Evolutionary conservation across 2,329 filamentous ascomycete genomes (phyloP), one percentile per base, ranked within the genome.

Genomic region (Fusarium verrucosum): DNA sequence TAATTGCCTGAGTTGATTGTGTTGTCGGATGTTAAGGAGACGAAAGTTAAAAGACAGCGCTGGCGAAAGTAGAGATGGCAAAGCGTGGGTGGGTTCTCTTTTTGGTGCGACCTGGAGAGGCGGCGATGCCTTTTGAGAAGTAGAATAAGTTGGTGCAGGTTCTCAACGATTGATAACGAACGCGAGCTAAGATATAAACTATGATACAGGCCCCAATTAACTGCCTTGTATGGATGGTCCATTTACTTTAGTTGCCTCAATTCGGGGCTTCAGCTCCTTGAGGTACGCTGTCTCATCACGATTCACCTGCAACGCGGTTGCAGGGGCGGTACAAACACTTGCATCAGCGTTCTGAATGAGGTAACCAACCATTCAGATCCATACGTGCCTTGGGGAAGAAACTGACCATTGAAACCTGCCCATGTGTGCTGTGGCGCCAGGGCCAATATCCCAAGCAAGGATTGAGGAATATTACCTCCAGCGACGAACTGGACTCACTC

Each of bases 141-240:
- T 46, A 52, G 58, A 64, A 44, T 47, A 56, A 64, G 56, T 58
- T 45, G 63, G 67, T 56, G 63, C 59, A 66, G 58, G 40, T 41
- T 49, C 49, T 61, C 56, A 40, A 37, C 54, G 63, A 66, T 52
- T 68, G 66, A 70, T 69, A 69, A 70, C 26, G 33, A 69, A 70
- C 26, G 33, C 35, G 38, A 62, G 54, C 50, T 52, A 58, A n/a
- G 40, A 60, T 41, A 30, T 43, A 32, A 47, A 56, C 55, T 55
- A 52, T 65, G 65, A 58, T 57, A 45, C 50, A 50, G 55, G 46
- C 43, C 44, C 51, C 53, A 42, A 59, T 50, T 43, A 28, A 46
- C 43, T 59, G 49, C 58, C 49, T 66, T 57, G 62, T 62, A 50
- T 49, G 38, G 37, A n/a, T n/a, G 40, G 47, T 42, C 38, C 58